Base-by-base conservation (phyloP, 768 basidiomycete genomes). In the Pleurotus cornucopiae region DNA sequence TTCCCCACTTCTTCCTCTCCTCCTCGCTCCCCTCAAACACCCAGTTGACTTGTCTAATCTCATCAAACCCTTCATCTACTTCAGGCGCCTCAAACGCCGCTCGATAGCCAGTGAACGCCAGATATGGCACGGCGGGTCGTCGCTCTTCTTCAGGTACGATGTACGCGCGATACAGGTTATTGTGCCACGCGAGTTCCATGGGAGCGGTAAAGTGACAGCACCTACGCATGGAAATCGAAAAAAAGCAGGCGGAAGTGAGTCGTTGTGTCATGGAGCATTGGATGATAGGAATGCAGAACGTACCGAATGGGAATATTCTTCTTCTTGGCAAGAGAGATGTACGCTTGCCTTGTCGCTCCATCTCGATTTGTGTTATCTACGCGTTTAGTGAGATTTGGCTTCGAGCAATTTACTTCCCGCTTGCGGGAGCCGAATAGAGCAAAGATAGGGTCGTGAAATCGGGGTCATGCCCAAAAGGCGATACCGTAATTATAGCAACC, bases 291-390 rank as follows among this genome's bases (percentile, higher is more conserved):
- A 46, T 0, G 12, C n/a, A 51, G 46, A 37, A 62, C 64, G 21
- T 62, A 85, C 89, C 93, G 79, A 2, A 82, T 73, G 2, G 79
- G 76, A 1, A 86, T 73, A 0, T 76, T 69, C 2, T 76, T 62
- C 53, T 77, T 79, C 64, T 74, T 79, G 18, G 89, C 89, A 11
- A 92, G 57, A 49, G 84, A 78, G 13, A 94, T 60, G 65, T 95
- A 98, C 46, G 75, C 68, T 58, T 82, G 82, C 48, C 95, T 79
- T 23, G 89, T 94, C 20, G 68, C 64, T 5, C 62, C 63, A 62
- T 94, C 82, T 9, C 92, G 83, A 68, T 96, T 96, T n/a, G 95
- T 97, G 66, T 96, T 97, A 66, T 98, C 94, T 94, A 54, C 14
- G 40, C 37, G n/a, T 44, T 11, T n/a, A 45, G 39, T 16, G 30